Percentiles rank a stretch among this genome's conserved stretches.
phyloP scores from a whole-genome alignment of 306 rosid genomes.

The Begonia fuchsioides region DNA sequence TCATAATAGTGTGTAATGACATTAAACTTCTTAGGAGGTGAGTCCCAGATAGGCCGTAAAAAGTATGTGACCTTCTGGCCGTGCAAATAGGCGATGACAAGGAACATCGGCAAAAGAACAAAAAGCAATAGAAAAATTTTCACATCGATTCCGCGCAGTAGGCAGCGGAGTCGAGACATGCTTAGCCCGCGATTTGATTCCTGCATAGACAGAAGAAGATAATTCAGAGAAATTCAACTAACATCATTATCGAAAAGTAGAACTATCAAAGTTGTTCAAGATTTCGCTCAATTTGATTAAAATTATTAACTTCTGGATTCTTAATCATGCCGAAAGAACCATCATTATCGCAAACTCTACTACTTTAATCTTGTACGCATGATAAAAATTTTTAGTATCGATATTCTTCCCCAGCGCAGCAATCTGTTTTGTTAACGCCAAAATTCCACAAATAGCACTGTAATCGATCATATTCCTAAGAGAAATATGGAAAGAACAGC shows the following conservation, averaged over 20 bases:
- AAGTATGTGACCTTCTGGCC: conserved; percentile 99
- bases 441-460: too few species aligned
- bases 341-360: background rate
- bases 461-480: too few species aligned
- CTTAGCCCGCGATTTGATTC: conserved; percentile 57
- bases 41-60: conserved; percentile 91
- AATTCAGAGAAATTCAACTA: too few species aligned
- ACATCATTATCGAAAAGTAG: background rate
- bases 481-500: too few species aligned
- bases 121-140: conserved; percentile 64
- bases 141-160: conserved; percentile 74
- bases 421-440: too few species aligned
- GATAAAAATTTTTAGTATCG: background rate
- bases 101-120: conserved; percentile 54
- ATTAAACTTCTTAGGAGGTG: conserved; percentile 75
- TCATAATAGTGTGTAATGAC: conserved; percentile 82
- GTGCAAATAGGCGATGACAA: conserved; percentile 57
- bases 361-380: background rate
- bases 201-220: conserved; percentile 30
- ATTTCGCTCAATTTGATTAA: background rate
- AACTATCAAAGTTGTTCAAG: background rate
- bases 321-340: background rate
- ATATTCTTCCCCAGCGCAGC: too few species aligned
- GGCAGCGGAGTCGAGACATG: conserved; percentile 87
- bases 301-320: background rate